Base-by-base conservation (phyloP, 1,139 yeast species). In the Sugiyamaella neomexicana region DNA sequence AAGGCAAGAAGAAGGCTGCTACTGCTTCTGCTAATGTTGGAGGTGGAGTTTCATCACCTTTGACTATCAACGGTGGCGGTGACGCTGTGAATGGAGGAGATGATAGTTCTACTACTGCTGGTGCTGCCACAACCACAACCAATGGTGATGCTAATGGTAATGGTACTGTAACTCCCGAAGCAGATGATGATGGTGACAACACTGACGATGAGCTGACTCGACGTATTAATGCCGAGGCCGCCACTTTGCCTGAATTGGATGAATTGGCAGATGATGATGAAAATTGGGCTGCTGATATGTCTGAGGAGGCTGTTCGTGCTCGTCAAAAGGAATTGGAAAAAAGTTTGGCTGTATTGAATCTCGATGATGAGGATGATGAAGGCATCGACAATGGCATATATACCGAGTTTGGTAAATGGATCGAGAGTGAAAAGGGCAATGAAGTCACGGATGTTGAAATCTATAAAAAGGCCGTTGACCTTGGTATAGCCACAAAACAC, bases 241-340 rank as follows among this genome's bases (percentile, higher is more conserved):
- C 90, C 12, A 82, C 79, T 51, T 77, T 88, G 61, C 76, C 78
- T 32, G 41, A 37, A 27, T 32, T 45, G 9, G 54, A 53, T 13
- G 71, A 68, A 43, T 70, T 75, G 34, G 78, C 78, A 59, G 82
- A 86, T 55, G 82, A 83, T 60, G 97, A 90, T 68, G 97, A 89
- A 65, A 96, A 89, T 62, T 93, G 99, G 99, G 90, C 98, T 17
- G 97, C 91, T 52, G 99, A 93, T 71, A 88, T 93, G 83, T 88
- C 97, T 52, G 96, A 88, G 70, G 99, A 90, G 73, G 99, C 99
- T 53, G 89, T 95, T 64, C 86, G 88, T 68, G 90, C 89, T 43
- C 88, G 99, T 75, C 97, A 96, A 55, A 78, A 83, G 67, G 95
- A 87, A 69, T 79, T 91, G 61, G 96, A 90, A 72, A 85, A 82